Evolutionary conservation across 129 eudicot species (phyloP).

Genomic region (Glebionis coronaria): DNA sequence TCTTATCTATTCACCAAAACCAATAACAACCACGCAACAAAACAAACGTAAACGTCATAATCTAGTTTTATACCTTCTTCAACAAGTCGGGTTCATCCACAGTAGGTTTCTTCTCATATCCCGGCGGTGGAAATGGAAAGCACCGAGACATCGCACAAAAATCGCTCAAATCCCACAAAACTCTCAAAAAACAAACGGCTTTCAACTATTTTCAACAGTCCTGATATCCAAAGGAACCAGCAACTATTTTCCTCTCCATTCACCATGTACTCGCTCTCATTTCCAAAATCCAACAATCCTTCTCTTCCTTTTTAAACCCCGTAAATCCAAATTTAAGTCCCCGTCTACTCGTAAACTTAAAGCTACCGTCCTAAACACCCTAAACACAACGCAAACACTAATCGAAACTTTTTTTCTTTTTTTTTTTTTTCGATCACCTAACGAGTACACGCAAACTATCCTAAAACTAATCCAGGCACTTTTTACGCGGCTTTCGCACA

Average conservation of each 20-base stretch:
- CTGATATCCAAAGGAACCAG: conserved; percentile 59
- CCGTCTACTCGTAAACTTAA: not conserved
- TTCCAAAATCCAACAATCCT: conserved; percentile 44
- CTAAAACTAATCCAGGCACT: too few relatives aligned
- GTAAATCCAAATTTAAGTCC: conserved; percentile 27
- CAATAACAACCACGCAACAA: conserved; percentile 13
- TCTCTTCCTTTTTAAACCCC: conserved; percentile 36
- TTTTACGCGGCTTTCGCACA: not conserved
- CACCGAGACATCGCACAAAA: conserved; percentile 65
- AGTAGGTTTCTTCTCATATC: conserved; percentile 67
- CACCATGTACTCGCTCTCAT: conserved; percentile 85
- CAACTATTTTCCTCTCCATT: conserved; percentile 62
- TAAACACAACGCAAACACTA: too few relatives aligned
- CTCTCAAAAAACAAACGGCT: conserved; percentile 28
- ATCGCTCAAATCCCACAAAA: conserved; percentile 9
- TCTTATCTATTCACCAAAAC: conserved; percentile 7
- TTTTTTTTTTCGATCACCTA: too few relatives aligned
- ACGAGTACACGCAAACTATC: too few relatives aligned
- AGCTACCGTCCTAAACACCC: too few relatives aligned
- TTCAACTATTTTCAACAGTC: conserved; percentile 41
- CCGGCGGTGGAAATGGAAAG: conserved; percentile 84
- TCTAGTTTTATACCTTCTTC: conserved; percentile 46
- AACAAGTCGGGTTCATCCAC: conserved; percentile 49
- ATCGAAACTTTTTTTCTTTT: not conserved
- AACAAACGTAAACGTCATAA: not conserved